Conservation (phyloP, 345 rosid genomes). For the Sisymbrium altissimum region DNA sequence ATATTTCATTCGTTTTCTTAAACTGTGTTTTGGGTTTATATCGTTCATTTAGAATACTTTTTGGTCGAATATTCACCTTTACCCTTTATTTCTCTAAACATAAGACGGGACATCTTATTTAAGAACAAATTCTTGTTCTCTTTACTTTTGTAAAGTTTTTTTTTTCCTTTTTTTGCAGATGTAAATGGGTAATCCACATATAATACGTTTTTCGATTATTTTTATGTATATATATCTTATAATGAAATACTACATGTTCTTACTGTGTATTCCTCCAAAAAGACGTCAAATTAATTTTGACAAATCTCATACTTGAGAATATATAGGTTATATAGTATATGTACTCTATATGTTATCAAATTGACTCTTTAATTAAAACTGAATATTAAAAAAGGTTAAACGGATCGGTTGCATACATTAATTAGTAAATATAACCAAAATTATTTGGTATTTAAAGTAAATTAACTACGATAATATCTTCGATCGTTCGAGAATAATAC, state of each 20-base stretch:
- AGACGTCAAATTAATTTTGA: neutral
- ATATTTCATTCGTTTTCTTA: neutral
- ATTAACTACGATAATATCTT: neutral
- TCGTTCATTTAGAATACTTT: neutral
- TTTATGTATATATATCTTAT: too few species aligned
- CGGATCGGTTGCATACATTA: neutral
- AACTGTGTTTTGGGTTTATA: neutral
- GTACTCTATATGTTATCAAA: neutral
- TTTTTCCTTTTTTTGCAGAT: neutral
- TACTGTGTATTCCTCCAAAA: neutral
- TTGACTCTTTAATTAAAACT: neutral
- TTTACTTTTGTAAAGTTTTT: slow-evolving; percentile 13
- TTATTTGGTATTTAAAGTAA: neutral
- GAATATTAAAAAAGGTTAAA: too few species aligned
- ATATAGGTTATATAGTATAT: neutral
- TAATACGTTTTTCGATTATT: too few species aligned
- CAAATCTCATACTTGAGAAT: neutral
- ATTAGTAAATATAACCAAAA: neutral
- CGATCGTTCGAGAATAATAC: neutral
- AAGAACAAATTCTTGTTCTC: slow-evolving; percentile 25
- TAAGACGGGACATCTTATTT: slow-evolving; percentile 4
- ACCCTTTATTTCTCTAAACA: neutral
- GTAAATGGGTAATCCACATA: neutral
- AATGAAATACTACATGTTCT: too few species aligned
- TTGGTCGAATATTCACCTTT: slow-evolving; percentile 18